Conservation (phyloP, 2,329 filamentous ascomycete genomes). For the Stachybotrys echinatus region DNA sequence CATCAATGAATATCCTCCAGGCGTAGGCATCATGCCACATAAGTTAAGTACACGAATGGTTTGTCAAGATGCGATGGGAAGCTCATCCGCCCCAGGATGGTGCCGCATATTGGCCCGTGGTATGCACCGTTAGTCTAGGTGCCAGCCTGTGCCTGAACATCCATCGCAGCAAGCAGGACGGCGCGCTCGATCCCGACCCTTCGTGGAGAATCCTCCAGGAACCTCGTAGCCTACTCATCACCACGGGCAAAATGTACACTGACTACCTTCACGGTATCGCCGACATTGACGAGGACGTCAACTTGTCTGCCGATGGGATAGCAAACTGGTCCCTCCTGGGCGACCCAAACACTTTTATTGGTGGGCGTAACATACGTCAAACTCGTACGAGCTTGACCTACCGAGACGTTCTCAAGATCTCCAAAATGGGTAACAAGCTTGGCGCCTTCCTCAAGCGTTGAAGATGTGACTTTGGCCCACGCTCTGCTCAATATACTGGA, state of each 20-base stretch:
- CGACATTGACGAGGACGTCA: slow-evolving; percentile 58
- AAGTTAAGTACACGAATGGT: slow-evolving; percentile 45
- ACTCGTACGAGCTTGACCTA: slow-evolving; percentile 72
- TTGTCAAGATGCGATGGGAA: slow-evolving; percentile 6
- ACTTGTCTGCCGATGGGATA: slow-evolving; percentile 56
- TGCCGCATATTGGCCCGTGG: slow-evolving; percentile 76
- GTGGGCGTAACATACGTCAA: slow-evolving; percentile 51
- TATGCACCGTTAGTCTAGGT: slow-evolving; percentile 86
- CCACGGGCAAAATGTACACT: slow-evolving; percentile 62
- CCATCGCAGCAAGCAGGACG: slow-evolving; percentile 57
- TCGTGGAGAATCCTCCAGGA: slow-evolving; percentile 70
- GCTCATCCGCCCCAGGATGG: slow-evolving; percentile 58
- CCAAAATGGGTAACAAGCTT: slow-evolving; percentile 65
- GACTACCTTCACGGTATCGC: slow-evolving; percentile 72
- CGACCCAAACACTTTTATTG: slow-evolving; percentile 35
- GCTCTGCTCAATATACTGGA: slow-evolving; percentile 45
- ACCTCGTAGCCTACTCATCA: slow-evolving; percentile 73
- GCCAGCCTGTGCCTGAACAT: slow-evolving; percentile 74
- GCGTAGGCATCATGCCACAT: slow-evolving; percentile 94
- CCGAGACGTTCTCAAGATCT: slow-evolving; percentile 80
- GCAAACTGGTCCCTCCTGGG: slow-evolving; percentile 68
- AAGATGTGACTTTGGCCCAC: slow-evolving; percentile 7
- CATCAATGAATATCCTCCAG: slow-evolving; percentile 85
- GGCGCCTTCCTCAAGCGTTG: slow-evolving; percentile 41
- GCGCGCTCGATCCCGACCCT: slow-evolving; percentile 47